Conservation (phyloP, 208 protist species). For the Crithidia expoeki region DNA sequence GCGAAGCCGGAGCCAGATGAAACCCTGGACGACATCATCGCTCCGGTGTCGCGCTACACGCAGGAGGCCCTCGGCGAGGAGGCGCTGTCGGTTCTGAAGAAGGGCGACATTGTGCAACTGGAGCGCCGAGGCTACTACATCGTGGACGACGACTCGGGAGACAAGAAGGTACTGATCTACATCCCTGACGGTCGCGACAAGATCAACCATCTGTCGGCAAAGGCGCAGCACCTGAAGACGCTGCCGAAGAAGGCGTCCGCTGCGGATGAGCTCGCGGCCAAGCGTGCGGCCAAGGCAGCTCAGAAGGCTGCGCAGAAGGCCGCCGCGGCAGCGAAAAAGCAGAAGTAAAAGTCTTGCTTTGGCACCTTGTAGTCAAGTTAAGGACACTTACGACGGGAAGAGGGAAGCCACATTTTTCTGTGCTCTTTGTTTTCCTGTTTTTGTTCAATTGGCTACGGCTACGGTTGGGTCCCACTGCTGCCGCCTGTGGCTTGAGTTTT, state of each 20-base stretch:
- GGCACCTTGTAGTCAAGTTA: too few relatives aligned
- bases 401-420: too few relatives aligned
- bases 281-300: conserved; percentile 82
- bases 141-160: conserved; percentile 75
- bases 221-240: conserved; percentile 90
- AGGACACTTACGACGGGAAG: background rate
- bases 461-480: background rate
- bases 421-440: too few relatives aligned
- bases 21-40: conserved; percentile 93
- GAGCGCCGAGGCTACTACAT: conserved; percentile 98
- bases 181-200: conserved; percentile 92
- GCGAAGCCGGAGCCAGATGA: conserved; percentile 96
- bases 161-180: conserved; percentile 72
- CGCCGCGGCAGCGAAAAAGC: conserved; percentile 28
- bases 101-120: conserved; percentile 96
- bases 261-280: conserved; percentile 82
- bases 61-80: conserved; percentile 88
- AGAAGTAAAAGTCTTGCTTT: conserved; percentile 7
- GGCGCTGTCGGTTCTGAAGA: conserved; percentile 84
- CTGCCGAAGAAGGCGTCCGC: conserved; percentile 63
- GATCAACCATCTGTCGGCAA: conserved; percentile 90
- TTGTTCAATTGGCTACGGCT: background rate
- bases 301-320: conserved; percentile 87
- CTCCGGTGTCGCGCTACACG: conserved; percentile 81
- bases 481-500: too few relatives aligned